Conservation (phyloP, 2,329 filamentous ascomycete genomes). For the Cordyceps tenuipes region DNA sequence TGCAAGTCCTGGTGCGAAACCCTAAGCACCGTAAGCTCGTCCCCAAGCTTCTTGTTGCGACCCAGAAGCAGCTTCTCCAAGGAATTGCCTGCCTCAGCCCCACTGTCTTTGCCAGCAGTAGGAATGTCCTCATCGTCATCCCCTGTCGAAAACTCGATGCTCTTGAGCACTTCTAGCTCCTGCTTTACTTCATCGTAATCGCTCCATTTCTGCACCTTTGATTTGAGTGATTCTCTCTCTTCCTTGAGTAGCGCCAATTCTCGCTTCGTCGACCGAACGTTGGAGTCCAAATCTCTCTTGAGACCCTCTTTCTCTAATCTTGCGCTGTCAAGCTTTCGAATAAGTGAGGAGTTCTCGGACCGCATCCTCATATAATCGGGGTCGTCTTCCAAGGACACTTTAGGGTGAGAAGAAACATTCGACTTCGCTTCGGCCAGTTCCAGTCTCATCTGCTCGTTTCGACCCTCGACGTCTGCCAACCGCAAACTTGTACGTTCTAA, state of each 20-base stretch:
- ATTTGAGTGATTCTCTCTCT: constrained; percentile 71
- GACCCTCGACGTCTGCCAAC: constrained; percentile 81
- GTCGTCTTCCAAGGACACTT: constrained; percentile 71
- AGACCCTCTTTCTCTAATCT: constrained; percentile 77
- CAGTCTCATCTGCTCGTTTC: constrained; percentile 86
- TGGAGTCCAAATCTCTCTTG: constrained; percentile 67
- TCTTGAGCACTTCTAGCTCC: constrained; percentile 93
- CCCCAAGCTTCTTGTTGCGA: constrained; percentile 91
- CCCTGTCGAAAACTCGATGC: constrained; percentile 91
- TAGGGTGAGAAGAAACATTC: constrained; percentile 48
- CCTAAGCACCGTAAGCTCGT: constrained; percentile 85
- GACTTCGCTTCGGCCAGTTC: constrained; percentile 87
- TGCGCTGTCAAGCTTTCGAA: constrained; percentile 78
- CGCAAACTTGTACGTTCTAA: constrained; percentile 81
- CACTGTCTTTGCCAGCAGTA: constrained; percentile 31
- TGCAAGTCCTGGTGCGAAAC: constrained; percentile 93
- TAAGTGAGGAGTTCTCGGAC: constrained; percentile 85
- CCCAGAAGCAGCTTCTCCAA: constrained; percentile 85
- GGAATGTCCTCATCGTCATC: constrained; percentile 69
- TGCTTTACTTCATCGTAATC: constrained; percentile 97
- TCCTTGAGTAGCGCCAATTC: constrained; percentile 65
- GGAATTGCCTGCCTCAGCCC: constrained; percentile 56
- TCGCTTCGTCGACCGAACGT: constrained; percentile 69
- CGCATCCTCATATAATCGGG: constrained; percentile 79
- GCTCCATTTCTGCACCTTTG: constrained; percentile 78